Base-by-base conservation (phyloP, 148 eudicot genomes). In the Silene uniflora region DNA sequence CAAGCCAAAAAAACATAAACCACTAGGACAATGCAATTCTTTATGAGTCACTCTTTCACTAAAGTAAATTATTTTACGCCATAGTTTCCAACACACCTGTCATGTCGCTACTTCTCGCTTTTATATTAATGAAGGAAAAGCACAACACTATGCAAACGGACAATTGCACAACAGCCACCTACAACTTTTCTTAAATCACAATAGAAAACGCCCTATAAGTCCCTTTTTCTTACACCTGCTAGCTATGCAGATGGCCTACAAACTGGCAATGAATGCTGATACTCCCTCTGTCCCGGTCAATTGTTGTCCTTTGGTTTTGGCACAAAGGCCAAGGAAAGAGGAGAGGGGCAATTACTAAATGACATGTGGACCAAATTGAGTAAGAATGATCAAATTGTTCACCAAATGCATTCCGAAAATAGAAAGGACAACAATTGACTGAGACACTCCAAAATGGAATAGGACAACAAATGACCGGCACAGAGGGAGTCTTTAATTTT, bases 131-230 rank as follows among this genome's bases (percentile, higher is more conserved):
- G 64, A 52, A 17, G 22, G 18, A 47, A 56, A 66, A 39, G 25
- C 56, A 9, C 21, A 46, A 69, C 60, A 27, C 66, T 73, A 66
- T 73, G 46, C 71, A 60, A 74, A 79, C 78, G 14, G 75, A 58
- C 67, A 64, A 63, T n/a, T 69, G 49, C 16, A 61, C 44, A 18
- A 23, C 22, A 39, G 62, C 42, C 73, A 79, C 69, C 62, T 60
- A 9, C 77, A 67, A 6, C 23, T 59, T 61, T 60, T 74, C 78
- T 56, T 24, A 72, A 64, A 68, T 58, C 82, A 79, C 75, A 61
- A 6, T 74, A 69, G 74, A 69, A 74, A 74, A 74, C 78, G 12
- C 22, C 81, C 73, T 47, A 68, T 67, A 77, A 70, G 69, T n/a
- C 44, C 61, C 66, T 52, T 32, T 13, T 75, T 63, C 66, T 39